A percentile compares a stretch with the other conserved stretches of the same genome.
Evolutionary conservation across 2,329 filamentous ascomycete species (phyloP).

Genomic region (Shiraia bambusicola): DNA sequence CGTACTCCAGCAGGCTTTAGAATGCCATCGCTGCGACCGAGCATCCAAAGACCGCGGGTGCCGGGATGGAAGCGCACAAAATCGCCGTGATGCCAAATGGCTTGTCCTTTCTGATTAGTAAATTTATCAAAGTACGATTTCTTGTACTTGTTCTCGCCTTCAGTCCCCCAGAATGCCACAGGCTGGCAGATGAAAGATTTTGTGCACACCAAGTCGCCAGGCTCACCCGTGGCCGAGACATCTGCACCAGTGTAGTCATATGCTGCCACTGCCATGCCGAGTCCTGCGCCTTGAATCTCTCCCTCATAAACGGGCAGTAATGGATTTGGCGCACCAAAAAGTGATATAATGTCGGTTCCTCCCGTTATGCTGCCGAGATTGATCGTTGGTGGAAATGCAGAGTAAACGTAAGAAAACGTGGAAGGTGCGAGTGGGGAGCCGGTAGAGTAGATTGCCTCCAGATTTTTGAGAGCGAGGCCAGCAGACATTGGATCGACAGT

Average conservation of each 20-base stretch:
- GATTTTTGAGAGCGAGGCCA: slow-evolving; percentile 56
- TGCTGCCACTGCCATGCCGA: slow-evolving; percentile 54
- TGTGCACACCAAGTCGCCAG: slow-evolving; percentile 86
- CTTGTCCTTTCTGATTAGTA: slow-evolving; percentile 43
- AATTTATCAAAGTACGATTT: slow-evolving; percentile 89
- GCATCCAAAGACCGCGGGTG: slow-evolving; percentile 82
- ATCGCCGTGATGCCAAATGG: slow-evolving; percentile 91
- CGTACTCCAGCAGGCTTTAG: slow-evolving; percentile 89
- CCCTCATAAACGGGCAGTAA: slow-evolving; percentile 53
- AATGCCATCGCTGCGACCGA: slow-evolving; percentile 88
- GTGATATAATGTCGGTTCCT: slow-evolving; percentile 92
- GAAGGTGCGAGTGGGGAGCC: slow-evolving; percentile 90
- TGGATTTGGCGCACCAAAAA: slow-evolving; percentile 81
- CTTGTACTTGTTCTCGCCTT: slow-evolving; percentile 74
- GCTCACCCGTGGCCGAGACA: slow-evolving; percentile 62
- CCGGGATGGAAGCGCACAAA: slow-evolving; percentile 72
- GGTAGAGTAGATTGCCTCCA: slow-evolving; percentile 90
- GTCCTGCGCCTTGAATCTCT: slow-evolving; percentile 53
- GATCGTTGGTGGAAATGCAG: slow-evolving; percentile 74
- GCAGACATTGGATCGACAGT: slow-evolving; percentile 29
- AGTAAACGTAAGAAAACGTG: slow-evolving; percentile 88
- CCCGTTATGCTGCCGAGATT: slow-evolving; percentile 93
- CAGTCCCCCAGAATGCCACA: slow-evolving; percentile 78
- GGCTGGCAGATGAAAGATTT: slow-evolving; percentile 89
- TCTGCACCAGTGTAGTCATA: slow-evolving; percentile 58